These are phyloP conservation scores for Chenopodium quinoa DNA, from an alignment of 148 eudicot genomes.

Conservation along the genomic window DNA sequence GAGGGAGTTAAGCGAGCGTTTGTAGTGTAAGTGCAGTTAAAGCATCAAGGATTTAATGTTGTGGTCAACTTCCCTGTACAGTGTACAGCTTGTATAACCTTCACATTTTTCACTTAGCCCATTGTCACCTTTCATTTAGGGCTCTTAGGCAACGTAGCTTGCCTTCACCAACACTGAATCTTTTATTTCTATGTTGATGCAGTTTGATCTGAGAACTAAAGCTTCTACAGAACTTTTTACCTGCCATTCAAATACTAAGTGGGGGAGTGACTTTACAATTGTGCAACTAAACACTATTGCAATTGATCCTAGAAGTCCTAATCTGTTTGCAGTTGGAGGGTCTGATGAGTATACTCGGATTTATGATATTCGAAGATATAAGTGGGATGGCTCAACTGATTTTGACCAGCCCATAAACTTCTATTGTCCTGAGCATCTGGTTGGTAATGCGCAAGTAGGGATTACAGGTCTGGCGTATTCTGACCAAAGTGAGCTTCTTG, in stretches of 20 bases:
- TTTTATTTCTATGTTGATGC: slow-evolving; percentile 33
- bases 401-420: slow-evolving; percentile 75
- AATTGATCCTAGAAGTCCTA: slow-evolving; percentile 83
- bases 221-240: slow-evolving; percentile 72
- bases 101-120: neutral
- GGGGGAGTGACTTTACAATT: slow-evolving; percentile 31
- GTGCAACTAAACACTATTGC: slow-evolving; percentile 69
- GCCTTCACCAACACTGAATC: neutral
- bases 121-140: neutral
- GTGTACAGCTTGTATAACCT: neutral
- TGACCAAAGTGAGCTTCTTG: slow-evolving; percentile 82
- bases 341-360: slow-evolving; percentile 77
- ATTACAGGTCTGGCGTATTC: slow-evolving; percentile 92
- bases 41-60: neutral
- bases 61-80: neutral
- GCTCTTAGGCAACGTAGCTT: neutral
- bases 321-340: slow-evolving; percentile 84
- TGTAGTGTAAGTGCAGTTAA: neutral
- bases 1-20: too few relatives aligned
- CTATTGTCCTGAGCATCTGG: slow-evolving; percentile 76
- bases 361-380: slow-evolving; percentile 77
- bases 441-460: slow-evolving; percentile 54
- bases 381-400: slow-evolving; percentile 66
- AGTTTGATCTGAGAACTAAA: slow-evolving; percentile 91
- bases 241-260: slow-evolving; percentile 46